phyloP scores from a whole-genome alignment of 2,329 filamentous ascomycete genomes.

The Phoma herbarum region DNA sequence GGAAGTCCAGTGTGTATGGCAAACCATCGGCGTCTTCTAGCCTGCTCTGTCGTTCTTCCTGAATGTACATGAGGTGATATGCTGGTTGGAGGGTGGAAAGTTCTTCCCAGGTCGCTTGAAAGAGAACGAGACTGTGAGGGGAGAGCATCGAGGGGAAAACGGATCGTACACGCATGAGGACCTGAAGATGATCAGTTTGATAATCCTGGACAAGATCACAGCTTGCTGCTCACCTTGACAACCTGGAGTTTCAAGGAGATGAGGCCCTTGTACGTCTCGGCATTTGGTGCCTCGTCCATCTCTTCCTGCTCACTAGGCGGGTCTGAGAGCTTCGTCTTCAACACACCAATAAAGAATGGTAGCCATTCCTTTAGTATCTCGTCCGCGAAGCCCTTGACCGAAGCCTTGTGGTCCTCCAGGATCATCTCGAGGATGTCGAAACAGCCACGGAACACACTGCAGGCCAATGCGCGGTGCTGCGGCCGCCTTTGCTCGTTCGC shows the following conservation, averaged over 20 bases:
- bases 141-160: conserved; percentile 85
- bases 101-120: conserved; percentile 89
- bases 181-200: conserved; percentile 55
- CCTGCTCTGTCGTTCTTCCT: conserved; percentile 83
- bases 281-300: conserved; percentile 61
- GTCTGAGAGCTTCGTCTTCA: conserved; percentile 77
- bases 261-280: conserved; percentile 78
- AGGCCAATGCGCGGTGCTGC: conserved; percentile 80
- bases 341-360: conserved; percentile 82
- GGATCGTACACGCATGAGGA: conserved; percentile 84
- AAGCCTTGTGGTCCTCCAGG: conserved; percentile 87
- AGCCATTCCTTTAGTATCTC: conserved; percentile 85
- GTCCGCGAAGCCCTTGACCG: conserved; percentile 88
- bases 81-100: conserved; percentile 74
- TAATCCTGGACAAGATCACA: neutral
- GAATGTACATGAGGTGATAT: conserved; percentile 86
- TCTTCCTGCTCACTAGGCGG: conserved; percentile 66
- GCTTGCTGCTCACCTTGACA: conserved; percentile 69
- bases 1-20: conserved; percentile 93
- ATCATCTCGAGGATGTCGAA: conserved; percentile 98
- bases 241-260: conserved; percentile 91
- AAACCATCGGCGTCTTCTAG: conserved; percentile 89
- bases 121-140: conserved; percentile 82
- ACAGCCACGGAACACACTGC: conserved; percentile 88
- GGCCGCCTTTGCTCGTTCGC: conserved; percentile 77